Base-by-base conservation (phyloP, 1,284 basidiomycete species). In the Rugosomyces carneus region DNA sequence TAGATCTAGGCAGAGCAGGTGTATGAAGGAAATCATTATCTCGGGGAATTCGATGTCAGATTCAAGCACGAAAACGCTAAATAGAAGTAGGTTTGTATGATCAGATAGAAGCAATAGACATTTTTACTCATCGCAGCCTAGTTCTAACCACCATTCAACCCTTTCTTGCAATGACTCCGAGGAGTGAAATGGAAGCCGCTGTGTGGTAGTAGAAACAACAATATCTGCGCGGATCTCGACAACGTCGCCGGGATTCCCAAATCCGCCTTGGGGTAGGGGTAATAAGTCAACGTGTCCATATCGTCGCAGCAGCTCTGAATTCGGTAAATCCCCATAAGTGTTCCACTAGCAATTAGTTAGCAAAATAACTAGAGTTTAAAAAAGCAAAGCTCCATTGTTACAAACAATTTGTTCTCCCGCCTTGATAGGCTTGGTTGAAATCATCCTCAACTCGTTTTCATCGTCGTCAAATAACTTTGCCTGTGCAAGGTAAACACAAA, bases 291-390 rank as follows among this genome's bases (percentile, higher is more conserved):
- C 85, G 60, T 98, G 89, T 0, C 95, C 95, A 60, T 97, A 99
- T 41, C 91, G 81, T 40, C 96, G 81, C 16, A 99, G 74, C 1
- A 99, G 78, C 57, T 96, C 93, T n/a, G 89, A 81, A 61, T 99
- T 99, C 2, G 95, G 93, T 6, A 84, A 89, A 58, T 96, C 89
- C 19, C 87, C 92, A 63, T 98, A 99, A 0, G 96, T 98, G 64
- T 99, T 99, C 78, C 83, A 92, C 90, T 93, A 43, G 26, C 15
- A 45, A 18, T 34, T 29, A 35, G 38, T 26, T 42, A 21, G 31
- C 36, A 40, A 38, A 31, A 29, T 42, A 43, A 20, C 29, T 42
- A 38, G 35, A 20, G 46, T 34, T 20, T n/a, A 43, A 13, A 37
- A 27, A 39, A n/a, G n/a, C 8, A 16, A n/a, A 4, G n/a, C 13